A percentile compares a stretch with the other conserved stretches of the same genome.
Evolutionary conservation across 441 rosid species (phyloP).

Genomic region (Daphne laureola): DNA sequence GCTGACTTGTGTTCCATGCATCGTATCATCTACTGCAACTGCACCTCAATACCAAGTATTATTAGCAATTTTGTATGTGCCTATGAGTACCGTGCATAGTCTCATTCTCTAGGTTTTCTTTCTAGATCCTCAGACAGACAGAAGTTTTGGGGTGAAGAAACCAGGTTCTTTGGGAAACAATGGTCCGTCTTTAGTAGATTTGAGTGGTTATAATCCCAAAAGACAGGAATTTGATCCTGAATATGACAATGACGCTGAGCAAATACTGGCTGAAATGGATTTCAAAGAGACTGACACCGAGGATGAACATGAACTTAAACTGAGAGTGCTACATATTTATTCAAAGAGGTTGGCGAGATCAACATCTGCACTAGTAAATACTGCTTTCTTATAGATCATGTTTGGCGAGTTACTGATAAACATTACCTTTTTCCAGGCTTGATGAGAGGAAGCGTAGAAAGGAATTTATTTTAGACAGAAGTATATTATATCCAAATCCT

Average conservation of each 20-base stretch:
- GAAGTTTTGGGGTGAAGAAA: slow-evolving; percentile 64
- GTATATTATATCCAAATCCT: slow-evolving; percentile 61
- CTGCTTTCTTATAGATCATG: neutral
- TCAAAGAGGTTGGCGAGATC: slow-evolving; percentile 53
- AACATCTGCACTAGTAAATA: neutral
- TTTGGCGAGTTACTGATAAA: neutral
- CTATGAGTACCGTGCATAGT: too few species aligned
- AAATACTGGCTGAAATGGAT: slow-evolving; percentile 93
- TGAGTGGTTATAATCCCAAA: slow-evolving; percentile 72
- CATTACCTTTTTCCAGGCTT: slow-evolving; percentile 47
- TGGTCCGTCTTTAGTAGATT: slow-evolving; percentile 57
- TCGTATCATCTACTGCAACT: too few species aligned
- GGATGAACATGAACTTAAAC: slow-evolving; percentile 78
- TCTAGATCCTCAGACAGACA: slow-evolving; percentile 54
- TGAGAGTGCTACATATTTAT: slow-evolving; percentile 75
- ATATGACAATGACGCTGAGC: slow-evolving; percentile 94
- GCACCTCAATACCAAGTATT: too few species aligned
- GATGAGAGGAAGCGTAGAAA: slow-evolving; percentile 93
- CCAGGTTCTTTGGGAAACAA: slow-evolving; percentile 46
- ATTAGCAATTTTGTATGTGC: neutral
- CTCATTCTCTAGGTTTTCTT: neutral
- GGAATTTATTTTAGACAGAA: slow-evolving; percentile 82
- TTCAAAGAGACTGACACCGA: slow-evolving; percentile 80
- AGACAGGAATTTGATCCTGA: slow-evolving; percentile 89
- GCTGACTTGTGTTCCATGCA: too few species aligned